Conservation (phyloP, 495 filamentous ascomycete species). For the Aspergillus olivimuriae region DNA sequence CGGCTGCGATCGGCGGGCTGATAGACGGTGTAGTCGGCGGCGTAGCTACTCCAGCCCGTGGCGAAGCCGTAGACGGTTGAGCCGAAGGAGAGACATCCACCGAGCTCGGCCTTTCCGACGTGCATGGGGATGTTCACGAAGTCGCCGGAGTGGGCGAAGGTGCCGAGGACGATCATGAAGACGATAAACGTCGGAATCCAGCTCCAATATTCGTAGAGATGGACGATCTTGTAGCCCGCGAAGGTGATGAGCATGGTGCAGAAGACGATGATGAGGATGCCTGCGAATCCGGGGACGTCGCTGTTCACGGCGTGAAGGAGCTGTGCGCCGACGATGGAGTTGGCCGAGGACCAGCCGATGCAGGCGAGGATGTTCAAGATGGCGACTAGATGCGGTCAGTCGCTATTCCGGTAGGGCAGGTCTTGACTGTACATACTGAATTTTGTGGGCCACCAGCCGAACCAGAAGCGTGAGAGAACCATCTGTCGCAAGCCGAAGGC, state of each 20-base stretch:
- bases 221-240: conserved; percentile 79
- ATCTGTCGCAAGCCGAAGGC: conserved; percentile 77
- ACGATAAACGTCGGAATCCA: conserved; percentile 75
- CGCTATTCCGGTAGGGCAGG: too few relatives aligned
- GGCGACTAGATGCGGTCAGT: too few relatives aligned
- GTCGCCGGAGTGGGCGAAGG: conserved; percentile 67
- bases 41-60: conserved; percentile 74
- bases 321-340: conserved; percentile 78
- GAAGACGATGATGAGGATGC: conserved; percentile 69
- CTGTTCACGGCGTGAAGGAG: conserved; percentile 70
- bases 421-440: conserved; percentile 48
- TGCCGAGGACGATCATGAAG: conserved; percentile 69
- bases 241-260: conserved; percentile 65
- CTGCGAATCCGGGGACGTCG: conserved; percentile 65
- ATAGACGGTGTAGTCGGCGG: conserved; percentile 81
- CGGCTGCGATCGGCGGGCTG: conserved; percentile 58
- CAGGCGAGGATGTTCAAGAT: conserved; percentile 72
- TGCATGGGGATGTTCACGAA: conserved; percentile 63
- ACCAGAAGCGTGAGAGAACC: conserved; percentile 78
- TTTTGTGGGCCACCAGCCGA: conserved; percentile 68
- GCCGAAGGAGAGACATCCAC: conserved; percentile 63
- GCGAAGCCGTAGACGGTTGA: conserved; percentile 72
- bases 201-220: conserved; percentile 70
- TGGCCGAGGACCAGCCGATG: conserved; percentile 69
- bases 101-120: conserved; percentile 55